phyloP scores from a whole-genome alignment of 768 basidiomycete genomes.

The Lentinula boryana region DNA sequence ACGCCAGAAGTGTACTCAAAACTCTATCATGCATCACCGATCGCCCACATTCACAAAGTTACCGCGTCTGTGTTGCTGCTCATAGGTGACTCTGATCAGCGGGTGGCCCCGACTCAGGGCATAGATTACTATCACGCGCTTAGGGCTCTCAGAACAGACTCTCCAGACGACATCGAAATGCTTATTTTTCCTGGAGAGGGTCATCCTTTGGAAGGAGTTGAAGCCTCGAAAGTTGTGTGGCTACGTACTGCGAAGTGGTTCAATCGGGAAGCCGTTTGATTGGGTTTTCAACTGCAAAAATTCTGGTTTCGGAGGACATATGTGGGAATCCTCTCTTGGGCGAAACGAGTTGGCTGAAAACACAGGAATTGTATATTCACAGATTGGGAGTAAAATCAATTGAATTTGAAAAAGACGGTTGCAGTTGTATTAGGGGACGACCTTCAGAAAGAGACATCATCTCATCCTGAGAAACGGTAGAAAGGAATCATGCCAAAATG shows the following conservation, averaged over 20 bases:
- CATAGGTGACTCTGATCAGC: slow-evolving; percentile 53
- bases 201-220: not conserved
- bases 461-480: no score
- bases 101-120: slow-evolving; percentile 61
- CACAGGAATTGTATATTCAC: no score
- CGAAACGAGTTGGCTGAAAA: no score
- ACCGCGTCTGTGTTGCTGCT: slow-evolving; percentile 49
- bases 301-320: no score
- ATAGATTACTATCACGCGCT: slow-evolving; percentile 61
- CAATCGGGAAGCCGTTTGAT: not conserved
- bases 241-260: not conserved
- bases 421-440: no score
- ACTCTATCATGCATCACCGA: slow-evolving; percentile 50
- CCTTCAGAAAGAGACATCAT: no score
- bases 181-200: not conserved
- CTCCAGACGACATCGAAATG: not conserved
- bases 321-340: no score
- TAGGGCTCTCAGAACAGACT: slow-evolving; percentile 25
- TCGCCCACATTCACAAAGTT: slow-evolving; percentile 45
- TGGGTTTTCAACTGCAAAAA: not conserved
- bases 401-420: no score
- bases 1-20: slow-evolving; percentile 36
- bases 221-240: not conserved
- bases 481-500: no score
- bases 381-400: no score